Evolutionary conservation across 1,284 basidiomycete genomes (phyloP).

Genomic region (Agaricales sp.): DNA sequence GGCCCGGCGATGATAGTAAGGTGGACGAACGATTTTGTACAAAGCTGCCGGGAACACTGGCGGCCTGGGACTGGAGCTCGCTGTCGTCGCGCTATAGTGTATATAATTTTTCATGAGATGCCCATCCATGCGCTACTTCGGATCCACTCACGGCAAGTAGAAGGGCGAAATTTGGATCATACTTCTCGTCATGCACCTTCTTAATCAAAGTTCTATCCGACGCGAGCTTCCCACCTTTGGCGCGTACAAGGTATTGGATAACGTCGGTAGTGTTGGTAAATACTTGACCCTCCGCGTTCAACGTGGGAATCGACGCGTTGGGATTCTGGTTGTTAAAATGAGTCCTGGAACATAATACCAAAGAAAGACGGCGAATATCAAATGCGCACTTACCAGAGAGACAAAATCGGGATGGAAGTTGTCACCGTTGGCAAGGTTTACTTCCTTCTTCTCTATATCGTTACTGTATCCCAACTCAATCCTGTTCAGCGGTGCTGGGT

Average conservation of each 20-base stretch:
- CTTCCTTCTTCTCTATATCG: constrained; percentile 23
- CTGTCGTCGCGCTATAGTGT: constrained; percentile 33
- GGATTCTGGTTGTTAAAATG: constrained; percentile 28
- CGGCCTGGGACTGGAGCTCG: constrained; percentile 35
- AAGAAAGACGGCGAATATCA: background rate
- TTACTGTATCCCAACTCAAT: constrained; percentile 31
- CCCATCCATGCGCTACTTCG: background rate
- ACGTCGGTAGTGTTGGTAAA: constrained; percentile 41
- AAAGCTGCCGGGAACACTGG: constrained; percentile 28
- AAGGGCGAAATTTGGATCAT: constrained; percentile 50
- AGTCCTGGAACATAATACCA: background rate
- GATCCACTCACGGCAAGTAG: constrained; percentile 31
- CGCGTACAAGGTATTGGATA: constrained; percentile 33
- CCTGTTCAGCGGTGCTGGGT: constrained; percentile 6
- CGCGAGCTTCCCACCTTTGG: constrained; percentile 29
- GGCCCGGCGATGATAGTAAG: too few relatives aligned
- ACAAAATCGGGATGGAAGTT: constrained; percentile 55
- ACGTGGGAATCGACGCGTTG: constrained; percentile 43
- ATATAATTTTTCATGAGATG: background rate
- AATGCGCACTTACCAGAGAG: constrained; percentile 34
- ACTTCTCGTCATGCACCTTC: constrained; percentile 39
- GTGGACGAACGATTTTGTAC: constrained; percentile 32
- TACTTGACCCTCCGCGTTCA: constrained; percentile 31
- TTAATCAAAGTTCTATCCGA: constrained; percentile 27
- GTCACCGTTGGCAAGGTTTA: constrained; percentile 41